Conservation (phyloP, 2,329 filamentous ascomycete species). For the Alternaria arborescens region DNA sequence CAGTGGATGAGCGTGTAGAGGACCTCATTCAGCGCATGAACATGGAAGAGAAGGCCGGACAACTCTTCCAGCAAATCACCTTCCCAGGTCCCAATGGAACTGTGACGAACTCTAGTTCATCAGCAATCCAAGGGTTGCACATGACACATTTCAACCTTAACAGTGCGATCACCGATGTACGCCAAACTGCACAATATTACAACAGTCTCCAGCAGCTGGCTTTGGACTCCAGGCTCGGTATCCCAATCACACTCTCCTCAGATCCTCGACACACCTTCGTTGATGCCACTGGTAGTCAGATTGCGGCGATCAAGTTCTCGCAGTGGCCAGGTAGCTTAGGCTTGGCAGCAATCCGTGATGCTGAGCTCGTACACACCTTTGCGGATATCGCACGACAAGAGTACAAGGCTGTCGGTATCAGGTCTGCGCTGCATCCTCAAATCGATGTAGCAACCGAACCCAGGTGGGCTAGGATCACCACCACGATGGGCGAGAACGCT, state of each 20-base stretch:
- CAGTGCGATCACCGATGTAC: slow-evolving; percentile 55
- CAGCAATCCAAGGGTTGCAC: slow-evolving; percentile 47
- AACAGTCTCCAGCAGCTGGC: slow-evolving; percentile 56
- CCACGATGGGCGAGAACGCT: slow-evolving; percentile 61
- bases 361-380: slow-evolving; percentile 56
- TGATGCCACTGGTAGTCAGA: slow-evolving; percentile 55
- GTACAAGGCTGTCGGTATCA: slow-evolving; percentile 55
- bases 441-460: slow-evolving; percentile 62
- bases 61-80: slow-evolving; percentile 57
- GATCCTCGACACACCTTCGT: slow-evolving; percentile 60
- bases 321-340: slow-evolving; percentile 63
- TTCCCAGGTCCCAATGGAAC: slow-evolving; percentile 46
- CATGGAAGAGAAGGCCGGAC: slow-evolving; percentile 59
- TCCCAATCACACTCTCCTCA: slow-evolving; percentile 59
- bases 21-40: slow-evolving; percentile 58
- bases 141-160: slow-evolving; percentile 60
- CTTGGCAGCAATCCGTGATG: slow-evolving; percentile 59
- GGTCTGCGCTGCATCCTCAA: slow-evolving; percentile 60
- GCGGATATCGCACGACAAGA: slow-evolving; percentile 61
- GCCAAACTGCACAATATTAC: slow-evolving; percentile 50
- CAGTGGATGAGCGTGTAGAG: slow-evolving; percentile 58
- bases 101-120: slow-evolving; percentile 43
- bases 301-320: slow-evolving; percentile 56
- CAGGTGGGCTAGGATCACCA: slow-evolving; percentile 59
- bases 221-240: slow-evolving; percentile 58